Base-by-base conservation (phyloP, 2,329 filamentous ascomycete genomes). In the Aciculosporium take region DNA sequence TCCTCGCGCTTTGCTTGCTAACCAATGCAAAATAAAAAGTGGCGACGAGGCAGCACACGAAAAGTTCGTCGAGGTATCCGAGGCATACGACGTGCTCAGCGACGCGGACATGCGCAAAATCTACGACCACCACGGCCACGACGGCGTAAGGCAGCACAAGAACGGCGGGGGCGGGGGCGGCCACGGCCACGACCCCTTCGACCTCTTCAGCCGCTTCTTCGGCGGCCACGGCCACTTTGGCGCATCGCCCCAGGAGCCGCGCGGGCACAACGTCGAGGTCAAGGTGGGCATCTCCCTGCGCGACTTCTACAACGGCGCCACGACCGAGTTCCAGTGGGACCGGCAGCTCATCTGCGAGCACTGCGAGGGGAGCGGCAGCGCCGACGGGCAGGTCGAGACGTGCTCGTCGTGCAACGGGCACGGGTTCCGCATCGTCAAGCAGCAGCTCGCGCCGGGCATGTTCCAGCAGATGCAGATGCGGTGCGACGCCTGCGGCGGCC, bases 171-270 rank as follows among this genome's bases (percentile, higher is more conserved):
- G 73, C 8, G 50, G 49, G 8, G 48, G 46, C 8, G 71, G 71
- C 33, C 64, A 64, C 25, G 69, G 75, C 45, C 81, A 89, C 58
- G 88, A 98, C 57, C 88, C 91, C 17, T 96, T 96, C 58, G 91
- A 98, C 61, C 69, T 98, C 32, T 98, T 98, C 71, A 87, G 80
- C 41, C 82, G 86, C 51, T 96, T 98, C 74, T 98, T 98, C 57
- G 91, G 91, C 48, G 89, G 89, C 18, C 81, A 76, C 34, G 87
- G 87, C 8, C 85, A 91, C 62, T 93, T 84, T 48, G 81, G 82
- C 66, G 56, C 81, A 52, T 76, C 79, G 37, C 67, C 71, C 5
- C 81, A 80, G 28, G 81, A 91, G 59, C 79, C 87, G 24, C 74
- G 79, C 25, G 91, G 91, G 0, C 88, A 82, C 40, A 85, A 94